Percentiles rank a stretch among this genome's conserved stretches.
Conservation (phyloP, 768 basidiomycete species). For the Pulveroboletus ravenelii region DNA sequence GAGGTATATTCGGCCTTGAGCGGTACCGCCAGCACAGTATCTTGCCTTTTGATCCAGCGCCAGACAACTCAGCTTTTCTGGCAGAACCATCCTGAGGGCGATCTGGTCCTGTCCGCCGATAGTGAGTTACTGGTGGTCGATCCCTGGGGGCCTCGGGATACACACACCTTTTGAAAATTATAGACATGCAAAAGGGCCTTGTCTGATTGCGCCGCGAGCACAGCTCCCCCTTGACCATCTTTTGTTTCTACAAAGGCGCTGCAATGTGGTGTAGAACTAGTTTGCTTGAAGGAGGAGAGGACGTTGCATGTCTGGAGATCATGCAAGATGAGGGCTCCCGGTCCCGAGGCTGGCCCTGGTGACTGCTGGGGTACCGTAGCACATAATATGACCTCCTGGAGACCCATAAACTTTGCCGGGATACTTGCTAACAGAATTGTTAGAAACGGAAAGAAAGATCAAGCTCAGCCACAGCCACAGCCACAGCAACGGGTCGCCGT, state of each 20-base stretch:
- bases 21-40: slow-evolving; percentile 84
- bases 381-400: slow-evolving; percentile 68
- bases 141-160: neutral
- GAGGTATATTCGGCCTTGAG: slow-evolving; percentile 84
- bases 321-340: slow-evolving; percentile 69
- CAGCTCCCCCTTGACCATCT: slow-evolving; percentile 74
- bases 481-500: no score
- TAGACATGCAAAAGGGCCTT: slow-evolving; percentile 89
- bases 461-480: slow-evolving; percentile 16
- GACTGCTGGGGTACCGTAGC: slow-evolving; percentile 46
- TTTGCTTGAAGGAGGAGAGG: slow-evolving; percentile 87
- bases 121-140: neutral
- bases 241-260: slow-evolving; percentile 64
- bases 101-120: slow-evolving; percentile 72
- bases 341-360: slow-evolving; percentile 38
- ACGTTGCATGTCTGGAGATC: slow-evolving; percentile 74
- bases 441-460: slow-evolving; percentile 3
- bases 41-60: slow-evolving; percentile 66
- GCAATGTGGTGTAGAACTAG: slow-evolving; percentile 58
- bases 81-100: slow-evolving; percentile 76
- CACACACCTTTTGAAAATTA: slow-evolving; percentile 82
- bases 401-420: slow-evolving; percentile 36
- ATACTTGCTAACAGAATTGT: neutral
- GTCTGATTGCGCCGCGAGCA: slow-evolving; percentile 81
- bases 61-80: slow-evolving; percentile 84